Conservation (phyloP, 2,329 filamentous ascomycete species). For the Thyridium curvatum region DNA sequence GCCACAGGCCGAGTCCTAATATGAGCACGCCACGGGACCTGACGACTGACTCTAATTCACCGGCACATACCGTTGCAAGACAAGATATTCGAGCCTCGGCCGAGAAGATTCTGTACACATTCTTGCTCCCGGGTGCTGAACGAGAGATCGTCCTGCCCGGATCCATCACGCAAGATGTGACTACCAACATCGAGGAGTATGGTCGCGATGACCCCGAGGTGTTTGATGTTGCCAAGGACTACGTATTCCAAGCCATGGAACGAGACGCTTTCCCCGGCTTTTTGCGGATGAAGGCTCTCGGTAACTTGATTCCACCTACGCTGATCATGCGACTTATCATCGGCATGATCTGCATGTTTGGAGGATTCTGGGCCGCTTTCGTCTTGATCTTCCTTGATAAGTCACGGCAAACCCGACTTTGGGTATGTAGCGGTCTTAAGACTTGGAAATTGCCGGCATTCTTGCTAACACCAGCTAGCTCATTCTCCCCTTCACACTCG, state of each 20-base stretch:
- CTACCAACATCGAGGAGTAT: slow-evolving; percentile 80
- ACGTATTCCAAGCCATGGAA: slow-evolving; percentile 99
- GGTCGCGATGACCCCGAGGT: slow-evolving; percentile 94
- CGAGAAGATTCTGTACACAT: slow-evolving; percentile 98
- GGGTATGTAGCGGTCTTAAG: slow-evolving; percentile 53
- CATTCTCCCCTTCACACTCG: slow-evolving; percentile 87
- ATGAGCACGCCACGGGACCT: slow-evolving; percentile 56
- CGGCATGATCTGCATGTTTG: slow-evolving; percentile 82
- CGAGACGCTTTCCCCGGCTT: slow-evolving; percentile 98
- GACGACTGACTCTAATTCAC: slow-evolving; percentile 73
- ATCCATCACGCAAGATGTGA: slow-evolving; percentile 79
- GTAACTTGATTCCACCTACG: slow-evolving; percentile 89
- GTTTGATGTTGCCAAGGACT: slow-evolving; percentile 96
- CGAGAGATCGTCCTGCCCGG: slow-evolving; percentile 92
- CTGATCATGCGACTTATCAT: slow-evolving; percentile 80
- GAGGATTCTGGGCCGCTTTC: slow-evolving; percentile 89
- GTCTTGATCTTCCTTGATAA: slow-evolving; percentile 86
- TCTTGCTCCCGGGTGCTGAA: slow-evolving; percentile 88
- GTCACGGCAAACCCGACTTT: slow-evolving; percentile 67
- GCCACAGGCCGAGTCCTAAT: slow-evolving; percentile 43
- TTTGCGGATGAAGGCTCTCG: slow-evolving; percentile 86
- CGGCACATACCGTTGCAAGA: slow-evolving; percentile 75
- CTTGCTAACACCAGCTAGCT: slow-evolving; percentile 26
- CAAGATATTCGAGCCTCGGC: slow-evolving; percentile 89
- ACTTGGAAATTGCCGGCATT: slow-evolving; percentile 2